phyloP scores from a whole-genome alignment of 1,284 basidiomycete species.

The Heterobasidion irregulare region DNA sequence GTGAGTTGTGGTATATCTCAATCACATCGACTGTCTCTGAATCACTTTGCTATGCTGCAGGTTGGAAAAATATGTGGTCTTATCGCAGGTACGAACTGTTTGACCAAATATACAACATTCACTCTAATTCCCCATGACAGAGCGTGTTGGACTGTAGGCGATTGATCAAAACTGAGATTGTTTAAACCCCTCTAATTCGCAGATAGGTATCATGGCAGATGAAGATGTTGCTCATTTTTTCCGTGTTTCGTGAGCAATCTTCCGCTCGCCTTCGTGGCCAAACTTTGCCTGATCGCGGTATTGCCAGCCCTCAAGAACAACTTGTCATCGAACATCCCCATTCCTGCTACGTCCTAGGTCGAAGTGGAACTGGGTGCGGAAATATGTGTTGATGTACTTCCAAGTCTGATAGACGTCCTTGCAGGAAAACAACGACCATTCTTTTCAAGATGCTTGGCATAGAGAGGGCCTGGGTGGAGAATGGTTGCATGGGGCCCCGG shows the following conservation, averaged over 20 bases:
- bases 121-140: neutral
- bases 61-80: slow-evolving; percentile 4
- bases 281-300: neutral
- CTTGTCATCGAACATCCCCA: slow-evolving; percentile 44
- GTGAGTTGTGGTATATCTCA: slow-evolving; percentile 21
- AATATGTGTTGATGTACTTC: too few relatives aligned
- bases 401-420: neutral
- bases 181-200: too few relatives aligned
- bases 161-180: neutral
- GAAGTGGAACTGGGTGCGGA: slow-evolving; percentile 58
- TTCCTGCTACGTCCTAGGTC: slow-evolving; percentile 59
- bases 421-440: slow-evolving; percentile 63
- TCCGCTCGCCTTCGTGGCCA: too few relatives aligned
- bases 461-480: slow-evolving; percentile 34
- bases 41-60: neutral
- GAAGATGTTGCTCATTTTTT: slow-evolving; percentile 31
- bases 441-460: slow-evolving; percentile 56
- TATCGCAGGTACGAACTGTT: slow-evolving; percentile 9
- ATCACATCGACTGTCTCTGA: neutral
- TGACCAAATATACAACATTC: too few relatives aligned
- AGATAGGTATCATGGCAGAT: slow-evolving; percentile 26
- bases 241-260: slow-evolving; percentile 33
- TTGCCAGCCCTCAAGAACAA: slow-evolving; percentile 38
- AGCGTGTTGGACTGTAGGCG: neutral
- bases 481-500: slow-evolving; percentile 21